Percentiles rank a stretch among this genome's conserved stretches.
Conservation (phyloP, 805 yeast genomes). For the Ascoidea asiatica region DNA sequence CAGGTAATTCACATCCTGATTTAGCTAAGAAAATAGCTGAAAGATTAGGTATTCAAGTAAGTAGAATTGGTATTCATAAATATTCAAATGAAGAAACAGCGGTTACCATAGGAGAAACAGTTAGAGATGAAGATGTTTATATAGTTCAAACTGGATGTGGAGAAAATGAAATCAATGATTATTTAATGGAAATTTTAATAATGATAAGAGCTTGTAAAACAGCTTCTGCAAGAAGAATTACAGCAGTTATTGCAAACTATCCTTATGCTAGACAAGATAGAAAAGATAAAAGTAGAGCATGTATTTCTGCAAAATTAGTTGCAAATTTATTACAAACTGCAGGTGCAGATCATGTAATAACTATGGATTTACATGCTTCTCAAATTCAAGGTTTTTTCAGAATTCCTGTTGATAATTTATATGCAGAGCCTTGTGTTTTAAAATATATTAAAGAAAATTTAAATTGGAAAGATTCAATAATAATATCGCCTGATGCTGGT, state of each 20-base stretch:
- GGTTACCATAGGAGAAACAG: constrained; percentile 75
- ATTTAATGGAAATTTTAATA: constrained; percentile 58
- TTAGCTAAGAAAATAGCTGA: constrained; percentile 62
- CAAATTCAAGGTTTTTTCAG: constrained; percentile 81
- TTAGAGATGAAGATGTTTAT: constrained; percentile 83
- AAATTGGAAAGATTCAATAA: constrained; percentile 47
- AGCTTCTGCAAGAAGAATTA: constrained; percentile 72
- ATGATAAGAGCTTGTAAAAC: constrained; percentile 76
- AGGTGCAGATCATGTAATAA: constrained; percentile 76
- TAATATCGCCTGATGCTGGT: constrained; percentile 82
- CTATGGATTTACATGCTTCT: constrained; percentile 83
- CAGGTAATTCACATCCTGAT: constrained; percentile 63
- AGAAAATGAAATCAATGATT: constrained; percentile 52
- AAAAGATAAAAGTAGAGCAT: constrained; percentile 76
- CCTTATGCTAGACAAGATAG: constrained; percentile 86
- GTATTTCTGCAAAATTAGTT: constrained; percentile 74
- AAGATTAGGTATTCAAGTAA: constrained; percentile 51
- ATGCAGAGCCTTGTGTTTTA: constrained; percentile 74
- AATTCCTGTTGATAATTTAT: constrained; percentile 72
- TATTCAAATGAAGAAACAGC: constrained; percentile 84
- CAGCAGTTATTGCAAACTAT: constrained; percentile 72
- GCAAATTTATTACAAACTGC: constrained; percentile 75
- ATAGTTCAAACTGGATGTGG: constrained; percentile 77
- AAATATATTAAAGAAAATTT: constrained; percentile 56
- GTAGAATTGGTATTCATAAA: constrained; percentile 71